phyloP scores from a whole-genome alignment of 192 early-diverging fungal species.

The Allomyces macrogynus region DNA sequence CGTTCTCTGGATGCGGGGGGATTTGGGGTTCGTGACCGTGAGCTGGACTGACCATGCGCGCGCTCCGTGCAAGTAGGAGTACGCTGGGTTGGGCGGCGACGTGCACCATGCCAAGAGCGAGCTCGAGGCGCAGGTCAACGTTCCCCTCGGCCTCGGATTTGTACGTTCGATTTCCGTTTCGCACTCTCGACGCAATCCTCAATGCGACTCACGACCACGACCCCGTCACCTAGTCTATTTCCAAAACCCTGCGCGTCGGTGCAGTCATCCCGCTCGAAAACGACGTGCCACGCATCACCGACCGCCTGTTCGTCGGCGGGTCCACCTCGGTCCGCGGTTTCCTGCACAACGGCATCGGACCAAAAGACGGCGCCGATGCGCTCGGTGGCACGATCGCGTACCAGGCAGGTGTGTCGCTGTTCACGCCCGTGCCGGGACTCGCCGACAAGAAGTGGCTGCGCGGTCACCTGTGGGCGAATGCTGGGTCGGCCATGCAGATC shows the following conservation, averaged over 20 bases:
- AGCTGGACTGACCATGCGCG: no score
- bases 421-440: conserved; percentile 62
- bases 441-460: conserved; percentile 33
- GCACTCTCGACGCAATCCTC: background rate
- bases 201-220: background rate
- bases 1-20: background rate
- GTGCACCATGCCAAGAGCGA: conserved; percentile 47
- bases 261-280: conserved; percentile 35
- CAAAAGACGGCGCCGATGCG: conserved; percentile 54
- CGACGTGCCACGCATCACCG: conserved; percentile 43
- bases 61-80: no score
- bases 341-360: conserved; percentile 65
- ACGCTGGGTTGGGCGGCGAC: conserved; percentile 63
- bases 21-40: no score
- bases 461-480: conserved; percentile 76
- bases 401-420: conserved; percentile 52
- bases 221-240: conserved; percentile 6
- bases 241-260: conserved; percentile 34
- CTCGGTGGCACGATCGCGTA: conserved; percentile 78
- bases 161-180: conserved; percentile 24
- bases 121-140: conserved; percentile 39
- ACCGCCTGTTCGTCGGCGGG: conserved; percentile 80
- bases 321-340: conserved; percentile 74
- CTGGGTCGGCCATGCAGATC: conserved; percentile 45
- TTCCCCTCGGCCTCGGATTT: conserved; percentile 29